phyloP scores from a whole-genome alignment of 1,284 basidiomycete species.

The Heliocybe sulcata region DNA sequence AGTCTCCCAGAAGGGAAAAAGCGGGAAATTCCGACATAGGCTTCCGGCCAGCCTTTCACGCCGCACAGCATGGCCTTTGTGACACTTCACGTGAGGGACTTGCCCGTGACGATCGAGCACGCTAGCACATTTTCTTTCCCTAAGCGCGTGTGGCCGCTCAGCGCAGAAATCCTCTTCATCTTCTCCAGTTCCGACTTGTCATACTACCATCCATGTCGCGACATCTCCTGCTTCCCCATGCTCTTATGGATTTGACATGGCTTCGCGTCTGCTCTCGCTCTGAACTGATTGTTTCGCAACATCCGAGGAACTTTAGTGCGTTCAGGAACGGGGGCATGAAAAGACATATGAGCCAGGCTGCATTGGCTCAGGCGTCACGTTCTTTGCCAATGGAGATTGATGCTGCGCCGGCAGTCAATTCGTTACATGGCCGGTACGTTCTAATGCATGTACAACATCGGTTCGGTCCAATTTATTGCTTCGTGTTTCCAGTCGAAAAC shows the following conservation, averaged over 20 bases:
- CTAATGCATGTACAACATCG: neutral
- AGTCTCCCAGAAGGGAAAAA: neutral
- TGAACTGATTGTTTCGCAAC: neutral
- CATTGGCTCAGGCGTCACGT: neutral
- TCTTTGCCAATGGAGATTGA: neutral
- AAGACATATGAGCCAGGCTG: slow-evolving; percentile 8
- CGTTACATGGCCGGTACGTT: neutral
- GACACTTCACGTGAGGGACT: too few species aligned
- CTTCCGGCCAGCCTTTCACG: too few species aligned
- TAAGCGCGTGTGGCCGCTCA: too few species aligned
- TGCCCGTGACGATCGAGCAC: too few species aligned
- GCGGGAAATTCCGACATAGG: too few species aligned
- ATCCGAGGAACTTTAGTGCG: slow-evolving; percentile 2
- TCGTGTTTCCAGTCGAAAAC: neutral
- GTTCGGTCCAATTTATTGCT: neutral
- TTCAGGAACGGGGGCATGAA: slow-evolving; percentile 3
- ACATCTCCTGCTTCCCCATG: slow-evolving; percentile 17
- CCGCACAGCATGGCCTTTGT: too few species aligned
- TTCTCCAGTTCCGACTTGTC: too few species aligned
- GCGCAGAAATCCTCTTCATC: too few species aligned
- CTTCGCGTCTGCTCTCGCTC: slow-evolving; percentile 15
- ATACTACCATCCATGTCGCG: slow-evolving; percentile 3
- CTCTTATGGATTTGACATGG: slow-evolving; percentile 23
- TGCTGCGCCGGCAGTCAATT: neutral
- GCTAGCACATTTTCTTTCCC: too few species aligned